Evolutionary conservation across 306 rosid genomes (phyloP).

Genomic region (Oxytropis ochrocephala): DNA sequence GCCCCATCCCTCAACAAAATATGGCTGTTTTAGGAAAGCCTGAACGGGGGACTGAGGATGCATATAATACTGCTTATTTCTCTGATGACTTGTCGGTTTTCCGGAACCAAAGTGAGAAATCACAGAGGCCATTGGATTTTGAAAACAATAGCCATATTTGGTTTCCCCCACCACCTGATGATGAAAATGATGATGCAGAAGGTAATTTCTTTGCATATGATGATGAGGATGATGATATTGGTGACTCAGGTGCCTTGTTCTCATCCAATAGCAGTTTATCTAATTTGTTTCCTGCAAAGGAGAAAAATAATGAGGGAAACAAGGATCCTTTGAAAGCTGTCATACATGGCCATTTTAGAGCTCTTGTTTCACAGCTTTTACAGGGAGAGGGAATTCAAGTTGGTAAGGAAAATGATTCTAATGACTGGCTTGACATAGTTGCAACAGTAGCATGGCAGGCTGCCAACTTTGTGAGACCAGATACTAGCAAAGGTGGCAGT

Average conservation of each 20-base stretch:
- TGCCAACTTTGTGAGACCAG: conserved; percentile 89
- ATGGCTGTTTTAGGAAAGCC: conserved; percentile 66
- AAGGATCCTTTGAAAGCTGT: conserved; percentile 76
- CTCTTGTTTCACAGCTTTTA: conserved; percentile 84
- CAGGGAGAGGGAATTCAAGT: conserved; percentile 68
- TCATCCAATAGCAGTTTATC: conserved; percentile 70
- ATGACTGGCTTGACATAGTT: conserved; percentile 83
- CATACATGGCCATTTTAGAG: conserved; percentile 88
- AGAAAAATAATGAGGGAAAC: conserved; percentile 61
- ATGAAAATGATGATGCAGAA: conserved; percentile 65
- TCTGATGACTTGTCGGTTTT: conserved; percentile 59
- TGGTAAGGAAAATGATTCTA: conserved; percentile 51
- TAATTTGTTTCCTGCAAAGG: conserved; percentile 61
- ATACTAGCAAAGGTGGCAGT: conserved; percentile 93
- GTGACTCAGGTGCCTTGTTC: conserved; percentile 75
- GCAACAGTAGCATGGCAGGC: conserved; percentile 85
- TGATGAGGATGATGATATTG: conserved; percentile 87
- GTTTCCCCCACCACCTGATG: conserved; percentile 86
- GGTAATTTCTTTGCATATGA: conserved; percentile 60
- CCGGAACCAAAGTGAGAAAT: conserved; percentile 40
- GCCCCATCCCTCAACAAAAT: conserved; percentile 40
- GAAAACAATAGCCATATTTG: conserved; percentile 75
- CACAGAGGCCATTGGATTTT: conserved; percentile 76
- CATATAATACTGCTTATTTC: conserved; percentile 51
- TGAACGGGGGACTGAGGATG: conserved; percentile 47